These are phyloP conservation scores for Boletus reticuloceps DNA, from an alignment of 768 basidiomycete species.

Conservation along the genomic window DNA sequence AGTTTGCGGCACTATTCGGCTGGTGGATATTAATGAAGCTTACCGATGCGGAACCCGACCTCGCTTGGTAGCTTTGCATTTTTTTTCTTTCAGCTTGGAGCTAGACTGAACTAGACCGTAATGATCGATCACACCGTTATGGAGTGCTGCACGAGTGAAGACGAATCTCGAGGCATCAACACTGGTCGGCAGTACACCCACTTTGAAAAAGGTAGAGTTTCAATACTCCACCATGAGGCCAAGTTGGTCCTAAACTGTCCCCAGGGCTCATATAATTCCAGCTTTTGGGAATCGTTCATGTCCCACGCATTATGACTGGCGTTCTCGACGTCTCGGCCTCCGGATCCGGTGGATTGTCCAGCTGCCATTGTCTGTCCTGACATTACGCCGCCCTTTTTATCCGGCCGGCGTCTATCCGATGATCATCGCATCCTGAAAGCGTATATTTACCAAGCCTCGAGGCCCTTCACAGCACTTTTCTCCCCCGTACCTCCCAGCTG, in stretches of 20 bases:
- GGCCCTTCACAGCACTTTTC: conserved; percentile 3
- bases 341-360: background rate
- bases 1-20: background rate
- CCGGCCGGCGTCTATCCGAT: conserved; percentile 9
- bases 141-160: conserved; percentile 11
- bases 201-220: conserved; percentile 19
- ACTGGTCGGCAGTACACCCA: background rate
- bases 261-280: conserved; percentile 9
- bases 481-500: conserved; percentile 14
- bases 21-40: background rate
- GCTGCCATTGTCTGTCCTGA: background rate
- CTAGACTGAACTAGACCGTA: conserved; percentile 9
- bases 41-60: background rate
- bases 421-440: conserved; percentile 4
- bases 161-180: conserved; percentile 27
- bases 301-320: no score
- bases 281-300: background rate
- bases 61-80: background rate
- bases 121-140: conserved; percentile 15
- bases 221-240: conserved; percentile 1
- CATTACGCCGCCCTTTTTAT: conserved; percentile 1
- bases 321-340: conserved; percentile 1
- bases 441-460: conserved; percentile 18
- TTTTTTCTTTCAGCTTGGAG: background rate
- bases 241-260: conserved; percentile 14